Evolutionary conservation across 1,284 basidiomycete species (phyloP).

Genomic region (Limonomyces culmigenus): DNA sequence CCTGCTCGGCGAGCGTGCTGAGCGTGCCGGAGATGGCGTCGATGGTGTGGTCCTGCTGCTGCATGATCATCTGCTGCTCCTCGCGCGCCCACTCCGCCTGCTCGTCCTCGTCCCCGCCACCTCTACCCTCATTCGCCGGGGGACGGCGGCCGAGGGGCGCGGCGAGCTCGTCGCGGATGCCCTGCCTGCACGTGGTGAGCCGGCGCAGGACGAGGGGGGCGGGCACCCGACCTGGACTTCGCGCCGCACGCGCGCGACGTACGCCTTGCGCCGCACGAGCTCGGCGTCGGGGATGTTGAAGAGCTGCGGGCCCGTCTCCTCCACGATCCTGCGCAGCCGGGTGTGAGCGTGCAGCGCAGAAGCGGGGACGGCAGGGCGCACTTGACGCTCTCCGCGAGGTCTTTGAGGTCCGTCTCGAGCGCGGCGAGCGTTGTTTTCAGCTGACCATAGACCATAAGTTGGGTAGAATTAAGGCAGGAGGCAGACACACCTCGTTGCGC

Average conservation of each 20-base stretch:
- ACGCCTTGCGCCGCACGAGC: constrained; percentile 52
- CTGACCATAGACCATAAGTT: constrained; percentile 17
- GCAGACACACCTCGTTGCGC: constrained; percentile 39
- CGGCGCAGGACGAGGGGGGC: constrained; percentile 5
- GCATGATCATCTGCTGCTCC: constrained; percentile 78
- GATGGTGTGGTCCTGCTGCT: constrained; percentile 75
- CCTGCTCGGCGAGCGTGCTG: constrained; percentile 68
- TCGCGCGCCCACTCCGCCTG: constrained; percentile 66
- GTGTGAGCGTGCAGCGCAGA: neutral
- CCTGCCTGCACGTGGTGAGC: constrained; percentile 28
- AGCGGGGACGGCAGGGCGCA: constrained; percentile 16
- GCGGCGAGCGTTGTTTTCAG: constrained; percentile 59
- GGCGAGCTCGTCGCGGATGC: constrained; percentile 45
- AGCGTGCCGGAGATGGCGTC: constrained; percentile 75
- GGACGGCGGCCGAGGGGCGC: constrained; percentile 2
- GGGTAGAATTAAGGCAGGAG: neutral
- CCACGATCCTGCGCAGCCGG: constrained; percentile 41
- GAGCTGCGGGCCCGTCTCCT: constrained; percentile 64
- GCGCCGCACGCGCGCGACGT: constrained; percentile 53
- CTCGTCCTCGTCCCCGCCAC: constrained; percentile 29
- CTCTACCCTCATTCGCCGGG: constrained; percentile 1
- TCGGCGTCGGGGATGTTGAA: constrained; percentile 69
- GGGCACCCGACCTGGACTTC: constrained; percentile 58
- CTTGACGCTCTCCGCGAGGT: constrained; percentile 79
- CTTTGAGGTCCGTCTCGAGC: constrained; percentile 73